Evolutionary conservation across 2,329 filamentous ascomycete species (phyloP).

Genomic region (Colletotrichum destructivum): DNA sequence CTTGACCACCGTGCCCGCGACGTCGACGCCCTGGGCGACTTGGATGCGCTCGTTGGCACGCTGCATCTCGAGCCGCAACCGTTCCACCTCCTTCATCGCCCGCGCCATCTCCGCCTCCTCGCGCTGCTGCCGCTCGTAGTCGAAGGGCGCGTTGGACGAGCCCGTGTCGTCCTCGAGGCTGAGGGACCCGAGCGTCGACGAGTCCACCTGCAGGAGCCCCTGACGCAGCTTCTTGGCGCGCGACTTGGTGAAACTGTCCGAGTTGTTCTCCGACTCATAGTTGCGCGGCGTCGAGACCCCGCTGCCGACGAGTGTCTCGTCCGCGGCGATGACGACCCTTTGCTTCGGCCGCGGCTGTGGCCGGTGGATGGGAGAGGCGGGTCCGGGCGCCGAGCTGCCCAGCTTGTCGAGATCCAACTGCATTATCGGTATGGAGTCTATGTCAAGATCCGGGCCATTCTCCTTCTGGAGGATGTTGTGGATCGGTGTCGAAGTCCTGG

Average conservation of each 20-base stretch:
- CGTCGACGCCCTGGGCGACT: slow-evolving; percentile 77
- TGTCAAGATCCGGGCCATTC: slow-evolving; percentile 85
- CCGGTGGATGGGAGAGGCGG: slow-evolving; percentile 50
- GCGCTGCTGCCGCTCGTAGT: slow-evolving; percentile 77
- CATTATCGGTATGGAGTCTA: slow-evolving; percentile 97
- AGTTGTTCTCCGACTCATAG: slow-evolving; percentile 70
- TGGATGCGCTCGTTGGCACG: slow-evolving; percentile 82
- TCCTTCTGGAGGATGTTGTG: slow-evolving; percentile 81
- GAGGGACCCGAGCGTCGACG: slow-evolving; percentile 82
- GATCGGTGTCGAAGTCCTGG: slow-evolving; percentile 80
- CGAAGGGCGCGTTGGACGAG: slow-evolving; percentile 57
- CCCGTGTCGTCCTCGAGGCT: slow-evolving; percentile 72
- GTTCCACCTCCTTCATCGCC: slow-evolving; percentile 91
- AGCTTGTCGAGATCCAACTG: slow-evolving; percentile 82
- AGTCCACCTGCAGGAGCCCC: slow-evolving; percentile 86
- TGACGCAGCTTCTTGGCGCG: slow-evolving; percentile 70
- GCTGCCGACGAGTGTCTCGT: slow-evolving; percentile 78
- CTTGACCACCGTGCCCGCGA: slow-evolving; percentile 76
- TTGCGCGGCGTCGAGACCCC: slow-evolving; percentile 64
- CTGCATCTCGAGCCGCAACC: slow-evolving; percentile 90
- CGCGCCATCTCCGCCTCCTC: slow-evolving; percentile 92
- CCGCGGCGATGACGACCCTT: slow-evolving; percentile 77
- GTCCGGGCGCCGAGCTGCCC: slow-evolving; percentile 47
- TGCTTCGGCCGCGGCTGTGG: slow-evolving; percentile 64
- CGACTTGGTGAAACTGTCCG: slow-evolving; percentile 64